Base-by-base conservation (phyloP, 2,329 filamentous ascomycete species). In the Neoarthrinium moseri region DNA sequence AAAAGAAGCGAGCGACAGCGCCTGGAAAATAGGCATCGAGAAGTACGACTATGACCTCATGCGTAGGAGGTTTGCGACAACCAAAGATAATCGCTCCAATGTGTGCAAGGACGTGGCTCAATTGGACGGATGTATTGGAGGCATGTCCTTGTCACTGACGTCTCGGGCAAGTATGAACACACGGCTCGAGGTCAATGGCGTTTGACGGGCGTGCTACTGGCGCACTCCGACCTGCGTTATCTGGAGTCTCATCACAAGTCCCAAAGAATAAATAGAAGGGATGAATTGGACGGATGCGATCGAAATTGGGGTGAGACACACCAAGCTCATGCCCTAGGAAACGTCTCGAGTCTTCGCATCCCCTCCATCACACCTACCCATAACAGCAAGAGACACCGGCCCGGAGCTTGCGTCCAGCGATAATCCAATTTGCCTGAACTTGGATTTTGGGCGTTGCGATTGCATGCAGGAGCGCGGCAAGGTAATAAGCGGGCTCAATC, bases 401-500 rank as follows among this genome's bases (percentile, higher is more conserved):
- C 21, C 38, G 29, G 29, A 12, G 26, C 4, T 24, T 22, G 17
- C 23, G 21, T 29, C 37, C 39, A 24, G 44, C 24, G 34, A 39
- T 29, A 29, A 33, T 41, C 21, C 41, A 44, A 35, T 36, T 24
- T 44, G 41, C 21, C 18, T 44, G 20, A 12, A 30, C 20, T 35
- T 44, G 18, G 29, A 17, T 18, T 8, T 12, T 40, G 8, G 7
- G n/a, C 23, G 11, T 15, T 15, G 18, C 37, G 29, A 20, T 40
- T 40, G 37, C 24, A 40, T 40, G 15, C 23, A 22, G 18, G 12
- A 10, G n/a, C 12, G 21, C 36, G 13, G 12, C 5, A 15, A n/a
- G 13, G n/a, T 26, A 22, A 32, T 43, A 43, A 26, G 26, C 41
- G 30, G 41, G 10, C 41, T 36, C 41, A 18, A 36, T 44, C 27